A percentile compares a stretch with the other conserved stretches of the same genome.
Conservation (phyloP, 1,139 yeast species). For the Candida sanyaensis region DNA sequence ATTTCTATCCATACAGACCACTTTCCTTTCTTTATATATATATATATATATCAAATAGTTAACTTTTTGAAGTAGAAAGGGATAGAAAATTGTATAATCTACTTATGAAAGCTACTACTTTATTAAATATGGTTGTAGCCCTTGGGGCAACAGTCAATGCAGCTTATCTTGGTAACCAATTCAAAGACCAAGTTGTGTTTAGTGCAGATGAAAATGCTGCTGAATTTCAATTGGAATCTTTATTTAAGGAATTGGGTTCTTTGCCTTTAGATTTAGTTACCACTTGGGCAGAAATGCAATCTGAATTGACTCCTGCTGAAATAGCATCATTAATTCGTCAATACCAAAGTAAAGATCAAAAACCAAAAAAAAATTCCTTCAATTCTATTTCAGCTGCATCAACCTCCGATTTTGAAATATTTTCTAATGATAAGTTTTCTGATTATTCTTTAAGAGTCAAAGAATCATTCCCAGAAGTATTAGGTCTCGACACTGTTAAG, state of each 20-base stretch:
- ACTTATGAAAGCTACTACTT: conserved; percentile 1
- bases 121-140: conserved; percentile 1
- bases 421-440: conserved; percentile 26
- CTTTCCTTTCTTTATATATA: not conserved
- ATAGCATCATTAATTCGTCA: conserved; percentile 22
- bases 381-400: conserved; percentile 1
- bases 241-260: conserved; percentile 1
- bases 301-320: conserved; percentile 17
- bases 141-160: conserved; percentile 8
- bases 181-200: conserved; percentile 12
- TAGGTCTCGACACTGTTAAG: conserved; percentile 56
- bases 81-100: not conserved
- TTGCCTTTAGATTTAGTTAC: conserved; percentile 4
- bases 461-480: conserved; percentile 39
- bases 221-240: not conserved
- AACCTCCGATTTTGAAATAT: conserved; percentile 20
- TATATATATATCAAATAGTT: too few species aligned
- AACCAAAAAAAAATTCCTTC: conserved; percentile 8
- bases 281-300: conserved; percentile 28
- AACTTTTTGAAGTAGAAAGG: too few species aligned
- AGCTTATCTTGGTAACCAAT: conserved; percentile 7
- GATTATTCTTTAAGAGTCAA: conserved; percentile 44
- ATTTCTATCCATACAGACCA: not conserved
- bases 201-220: conserved; percentile 2
- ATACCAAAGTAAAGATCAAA: conserved; percentile 13